Base-by-base conservation (phyloP, 352 stramenopile species). In the Pythium dissimile region DNA sequence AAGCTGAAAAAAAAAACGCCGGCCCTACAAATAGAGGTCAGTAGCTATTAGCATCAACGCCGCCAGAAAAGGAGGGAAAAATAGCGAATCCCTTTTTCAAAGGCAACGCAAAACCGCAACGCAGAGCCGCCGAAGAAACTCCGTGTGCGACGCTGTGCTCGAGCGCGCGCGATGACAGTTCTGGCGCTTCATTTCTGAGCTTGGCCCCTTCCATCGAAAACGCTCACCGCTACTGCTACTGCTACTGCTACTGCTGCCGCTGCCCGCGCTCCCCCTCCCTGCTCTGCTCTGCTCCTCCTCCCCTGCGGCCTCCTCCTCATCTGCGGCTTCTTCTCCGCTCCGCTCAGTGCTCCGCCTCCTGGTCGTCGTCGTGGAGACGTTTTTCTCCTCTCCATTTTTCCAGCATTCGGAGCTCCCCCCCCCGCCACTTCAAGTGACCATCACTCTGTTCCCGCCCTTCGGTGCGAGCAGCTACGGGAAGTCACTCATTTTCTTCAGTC, bases 361-460 rank as follows among this genome's bases (percentile, higher is more conserved):
- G 13, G 34, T 16, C 5, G 45, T 13, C 27, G 41, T 15, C 13
- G 28, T 28, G 45, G 37, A 21, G 12, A 34, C 24, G 18, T 53
- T 52, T 46, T 11, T 30, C 10, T 45, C 11, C 38, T 18, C 18
- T 23, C 38, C 38, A 45, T 45, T 45, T 12, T 37, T 3, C 8
- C 31, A 37, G 34, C 5, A n/a, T n/a, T n/a, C n/a, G n/a, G n/a
- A n/a, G n/a, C n/a, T n/a, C n/a, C n/a, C 12, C 5, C 34, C n/a
- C 39, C 41, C 39, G 47, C 45, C 45, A 62, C 61, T 67, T 62
- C 41, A 67, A 67, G 54, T 50, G 53, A 64, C 61, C 54, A 64
- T 68, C 61, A 68, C 50, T 63, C 54, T n/a, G n/a, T 35, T 38
- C 27, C 35, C 49, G 27, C 42, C 27, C 23, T 49, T 50, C 10